Evolutionary conservation across 305 asterid genomes (phyloP).

Genomic region (Rubia occidens): DNA sequence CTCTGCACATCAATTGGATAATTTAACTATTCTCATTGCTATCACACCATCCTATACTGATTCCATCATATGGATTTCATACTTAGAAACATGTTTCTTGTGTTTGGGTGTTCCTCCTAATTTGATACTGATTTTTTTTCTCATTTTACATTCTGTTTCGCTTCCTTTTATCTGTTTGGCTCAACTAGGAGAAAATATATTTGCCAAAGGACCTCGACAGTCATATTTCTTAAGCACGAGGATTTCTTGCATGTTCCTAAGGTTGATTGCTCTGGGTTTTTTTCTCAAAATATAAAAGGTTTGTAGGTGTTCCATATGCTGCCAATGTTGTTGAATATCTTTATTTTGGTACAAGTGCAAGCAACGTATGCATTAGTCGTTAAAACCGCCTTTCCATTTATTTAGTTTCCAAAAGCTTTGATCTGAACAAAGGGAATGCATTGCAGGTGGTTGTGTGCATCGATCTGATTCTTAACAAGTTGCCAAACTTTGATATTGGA

Average conservation of each 20-base stretch:
- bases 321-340: slow-evolving; percentile 89
- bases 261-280: not conserved
- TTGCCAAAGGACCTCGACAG: too few species aligned
- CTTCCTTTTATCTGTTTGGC: too few species aligned
- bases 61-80: not conserved
- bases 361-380: slow-evolving; percentile 50
- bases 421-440: not conserved
- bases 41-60: not conserved
- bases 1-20: not conserved
- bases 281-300: slow-evolving; percentile 37
- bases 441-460: slow-evolving; percentile 27
- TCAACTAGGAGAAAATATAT: too few species aligned
- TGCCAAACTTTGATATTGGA: slow-evolving; percentile 15
- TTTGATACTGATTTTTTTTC: too few species aligned
- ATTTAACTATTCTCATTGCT: not conserved
- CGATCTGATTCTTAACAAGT: slow-evolving; percentile 16
- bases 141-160: too few species aligned
- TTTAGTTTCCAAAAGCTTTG: not conserved
- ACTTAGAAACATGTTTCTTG: too few species aligned
- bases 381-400: too few species aligned
- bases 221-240: too few species aligned
- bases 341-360: slow-evolving; percentile 84
- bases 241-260: too few species aligned
- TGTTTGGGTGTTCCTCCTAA: too few species aligned
- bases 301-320: slow-evolving; percentile 62